Percentiles rank a stretch among this genome's conserved stretches.
Conservation (phyloP, 2,329 filamentous ascomycete genomes). For the Leptographium galeiforme region DNA sequence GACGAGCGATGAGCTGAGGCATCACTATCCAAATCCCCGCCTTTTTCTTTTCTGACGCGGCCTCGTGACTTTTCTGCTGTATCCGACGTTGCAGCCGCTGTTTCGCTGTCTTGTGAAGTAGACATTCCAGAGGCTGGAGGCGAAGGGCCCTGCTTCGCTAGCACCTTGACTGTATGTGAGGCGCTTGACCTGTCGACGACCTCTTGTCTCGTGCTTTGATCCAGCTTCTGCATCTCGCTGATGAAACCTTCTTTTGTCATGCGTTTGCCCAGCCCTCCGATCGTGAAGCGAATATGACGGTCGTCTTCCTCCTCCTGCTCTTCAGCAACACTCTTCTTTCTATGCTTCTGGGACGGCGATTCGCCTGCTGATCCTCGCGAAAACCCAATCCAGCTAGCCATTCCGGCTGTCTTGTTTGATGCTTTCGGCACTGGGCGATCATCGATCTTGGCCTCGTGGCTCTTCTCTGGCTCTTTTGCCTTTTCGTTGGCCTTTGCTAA, state of each 20-base stretch:
- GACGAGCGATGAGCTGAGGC: constrained; percentile 1
- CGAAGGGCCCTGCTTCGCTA: constrained; percentile 28
- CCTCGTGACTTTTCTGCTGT: not conserved
- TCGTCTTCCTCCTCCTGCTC: constrained; percentile 49
- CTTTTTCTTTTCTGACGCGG: not conserved
- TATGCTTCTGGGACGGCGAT: constrained; percentile 13
- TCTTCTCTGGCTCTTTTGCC: constrained; percentile 8
- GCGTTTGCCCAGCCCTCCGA: constrained; percentile 55
- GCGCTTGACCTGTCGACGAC: constrained; percentile 38
- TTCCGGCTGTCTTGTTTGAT: constrained; percentile 22
- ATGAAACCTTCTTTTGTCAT: constrained; percentile 77
- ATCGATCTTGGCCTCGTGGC: constrained; percentile 18
- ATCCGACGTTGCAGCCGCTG: not conserved
- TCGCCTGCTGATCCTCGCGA: constrained; percentile 17
- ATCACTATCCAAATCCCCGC: not conserved
- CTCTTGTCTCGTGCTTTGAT: constrained; percentile 47
- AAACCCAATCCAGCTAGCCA: constrained; percentile 39
- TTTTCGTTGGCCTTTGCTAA: constrained; percentile 27
- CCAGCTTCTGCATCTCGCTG: constrained; percentile 56
- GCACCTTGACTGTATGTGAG: constrained; percentile 31
- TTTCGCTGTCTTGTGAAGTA: not conserved
- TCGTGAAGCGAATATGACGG: constrained; percentile 60
- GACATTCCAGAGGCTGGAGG: constrained; percentile 2
- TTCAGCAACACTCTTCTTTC: constrained; percentile 27
- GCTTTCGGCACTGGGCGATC: constrained; percentile 18